A percentile compares a stretch with the other conserved stretches of the same genome.
These are phyloP conservation scores for Arabidopsis thaliana DNA, from an alignment of 345 rosid genomes.

Conservation along the genomic window DNA sequence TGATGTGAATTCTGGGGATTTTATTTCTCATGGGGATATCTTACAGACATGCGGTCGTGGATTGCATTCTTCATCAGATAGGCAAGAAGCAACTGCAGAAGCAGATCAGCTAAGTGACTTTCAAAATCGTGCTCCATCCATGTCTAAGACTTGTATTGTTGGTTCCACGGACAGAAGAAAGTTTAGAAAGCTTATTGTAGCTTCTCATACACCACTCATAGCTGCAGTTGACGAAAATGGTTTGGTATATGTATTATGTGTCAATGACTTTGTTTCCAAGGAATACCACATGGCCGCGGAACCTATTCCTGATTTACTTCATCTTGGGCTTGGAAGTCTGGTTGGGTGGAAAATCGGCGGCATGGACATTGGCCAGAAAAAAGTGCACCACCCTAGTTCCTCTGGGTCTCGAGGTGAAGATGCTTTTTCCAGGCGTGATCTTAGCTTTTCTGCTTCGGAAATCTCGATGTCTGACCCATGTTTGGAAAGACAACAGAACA, in stretches of 20 bases:
- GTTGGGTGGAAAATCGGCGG: slow-evolving; percentile 80
- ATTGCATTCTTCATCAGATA: slow-evolving; percentile 45
- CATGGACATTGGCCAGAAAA: slow-evolving; percentile 64
- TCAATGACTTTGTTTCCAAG: slow-evolving; percentile 57
- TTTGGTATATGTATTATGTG: slow-evolving; percentile 61
- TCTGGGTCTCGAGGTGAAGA: slow-evolving; percentile 35
- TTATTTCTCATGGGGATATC: slow-evolving; percentile 65
- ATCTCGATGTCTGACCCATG: slow-evolving; percentile 37
- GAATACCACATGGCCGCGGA: slow-evolving; percentile 46
- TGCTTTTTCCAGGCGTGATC: slow-evolving; percentile 40
- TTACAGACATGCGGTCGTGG: slow-evolving; percentile 58
- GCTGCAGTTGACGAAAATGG: slow-evolving; percentile 85
- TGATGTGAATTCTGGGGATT: slow-evolving; percentile 68
- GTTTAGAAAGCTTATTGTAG: slow-evolving; percentile 75
- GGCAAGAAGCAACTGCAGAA: slow-evolving; percentile 41
- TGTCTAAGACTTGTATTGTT: slow-evolving; percentile 41
- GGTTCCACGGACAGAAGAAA: slow-evolving; percentile 49
- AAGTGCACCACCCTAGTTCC: slow-evolving; percentile 41
- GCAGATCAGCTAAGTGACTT: slow-evolving; percentile 44
- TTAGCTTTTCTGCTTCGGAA: slow-evolving; percentile 35
- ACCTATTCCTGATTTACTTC: slow-evolving; percentile 57
- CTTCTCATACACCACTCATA: slow-evolving; percentile 71
- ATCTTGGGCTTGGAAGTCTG: slow-evolving; percentile 66
- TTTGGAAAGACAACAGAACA: slow-evolving; percentile 43
- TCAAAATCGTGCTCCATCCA: slow-evolving; percentile 45